Conservation (phyloP, 768 basidiomycete genomes). For the Amanita rimosa region DNA sequence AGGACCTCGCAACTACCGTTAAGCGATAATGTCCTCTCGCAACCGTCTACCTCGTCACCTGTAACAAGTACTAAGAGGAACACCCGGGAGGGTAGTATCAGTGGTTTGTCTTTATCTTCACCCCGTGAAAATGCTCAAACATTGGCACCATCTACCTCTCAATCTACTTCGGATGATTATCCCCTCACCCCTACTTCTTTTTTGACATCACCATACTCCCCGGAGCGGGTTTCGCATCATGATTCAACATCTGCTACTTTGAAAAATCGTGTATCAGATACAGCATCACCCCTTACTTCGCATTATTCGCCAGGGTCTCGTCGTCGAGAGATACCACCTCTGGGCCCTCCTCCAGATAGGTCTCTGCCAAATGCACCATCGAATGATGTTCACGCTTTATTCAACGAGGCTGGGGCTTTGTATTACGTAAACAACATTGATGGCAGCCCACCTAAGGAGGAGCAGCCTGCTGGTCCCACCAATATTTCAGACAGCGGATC, state of each 20-base stretch:
- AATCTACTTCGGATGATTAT: constrained; percentile 9
- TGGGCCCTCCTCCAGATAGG: constrained; percentile 10
- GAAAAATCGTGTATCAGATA: constrained; percentile 16
- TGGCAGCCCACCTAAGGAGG: constrained; percentile 15
- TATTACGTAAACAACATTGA: constrained; percentile 58
- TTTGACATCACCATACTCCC: constrained; percentile 24
- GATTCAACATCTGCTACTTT: background rate
- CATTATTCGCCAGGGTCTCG: constrained; percentile 10
- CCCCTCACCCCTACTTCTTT: constrained; percentile 11
- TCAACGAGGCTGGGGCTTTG: constrained; percentile 47
- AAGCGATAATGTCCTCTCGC: background rate
- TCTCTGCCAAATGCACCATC: constrained; percentile 9
- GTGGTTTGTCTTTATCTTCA: background rate
- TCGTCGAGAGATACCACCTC: constrained; percentile 6
- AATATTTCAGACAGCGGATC: constrained; percentile 31
- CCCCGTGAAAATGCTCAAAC: constrained; percentile 2
- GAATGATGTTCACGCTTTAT: constrained; percentile 25
- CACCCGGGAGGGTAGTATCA: background rate
- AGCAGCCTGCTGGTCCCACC: constrained; percentile 21
- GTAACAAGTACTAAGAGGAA: background rate
- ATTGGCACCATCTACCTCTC: constrained; percentile 3
- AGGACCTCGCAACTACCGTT: background rate
- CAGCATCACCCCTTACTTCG: constrained; percentile 21
- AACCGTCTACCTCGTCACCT: background rate
- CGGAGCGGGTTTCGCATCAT: background rate